Conservation (phyloP, 179 eudicot species). For the Silene coronaria region DNA sequence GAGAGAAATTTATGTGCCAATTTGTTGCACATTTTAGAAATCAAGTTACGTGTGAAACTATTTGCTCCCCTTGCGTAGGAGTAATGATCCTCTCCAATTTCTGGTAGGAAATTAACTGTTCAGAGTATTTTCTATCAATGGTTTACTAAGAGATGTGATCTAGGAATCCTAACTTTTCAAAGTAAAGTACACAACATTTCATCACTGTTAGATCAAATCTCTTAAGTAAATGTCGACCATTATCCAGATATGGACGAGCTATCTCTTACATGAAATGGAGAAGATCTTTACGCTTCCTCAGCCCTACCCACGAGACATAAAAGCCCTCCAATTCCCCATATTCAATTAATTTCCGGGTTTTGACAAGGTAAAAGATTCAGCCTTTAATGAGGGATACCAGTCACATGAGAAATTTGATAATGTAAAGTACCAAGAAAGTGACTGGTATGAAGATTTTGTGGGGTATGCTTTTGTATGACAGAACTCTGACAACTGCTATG, state of each 20-base stretch:
- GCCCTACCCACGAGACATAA: background rate
- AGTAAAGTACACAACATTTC: no score
- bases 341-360: background rate
- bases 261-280: background rate
- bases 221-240: background rate
- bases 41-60: background rate
- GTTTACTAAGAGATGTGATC: background rate
- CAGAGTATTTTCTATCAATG: background rate
- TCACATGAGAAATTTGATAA: background rate
- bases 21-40: slow-evolving; percentile 20
- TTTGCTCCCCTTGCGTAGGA: background rate
- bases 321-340: background rate
- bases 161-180: no score
- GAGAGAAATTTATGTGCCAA: slow-evolving; percentile 11
- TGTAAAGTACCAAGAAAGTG: background rate
- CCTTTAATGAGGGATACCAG: background rate
- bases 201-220: background rate
- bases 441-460: background rate
- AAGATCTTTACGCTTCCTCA: background rate
- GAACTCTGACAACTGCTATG: background rate
- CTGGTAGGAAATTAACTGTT: background rate
- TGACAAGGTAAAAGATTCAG: slow-evolving; percentile 1
- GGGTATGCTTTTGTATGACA: background rate
- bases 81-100: background rate
- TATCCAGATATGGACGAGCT: background rate